Base-by-base conservation (phyloP, 768 basidiomycete species). In the Mycena sanguinolenta region DNA sequence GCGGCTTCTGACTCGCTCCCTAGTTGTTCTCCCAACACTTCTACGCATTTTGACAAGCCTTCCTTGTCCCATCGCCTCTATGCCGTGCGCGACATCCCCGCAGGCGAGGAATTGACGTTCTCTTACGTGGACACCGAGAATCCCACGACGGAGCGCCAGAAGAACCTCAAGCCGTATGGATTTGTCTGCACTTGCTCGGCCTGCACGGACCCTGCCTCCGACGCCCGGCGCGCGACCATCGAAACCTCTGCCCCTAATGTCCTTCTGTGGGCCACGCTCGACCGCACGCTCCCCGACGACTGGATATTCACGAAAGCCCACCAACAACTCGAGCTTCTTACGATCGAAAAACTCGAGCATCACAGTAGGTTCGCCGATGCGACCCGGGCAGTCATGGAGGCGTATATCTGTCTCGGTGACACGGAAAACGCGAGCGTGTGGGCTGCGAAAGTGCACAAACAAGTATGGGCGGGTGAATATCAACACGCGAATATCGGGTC, bases 81-180 rank as follows among this genome's bases (percentile, higher is more conserved):
- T 39, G 80, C 82, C 0, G 67, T 74, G 34, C 75, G 78, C 9
- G 65, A 75, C 39, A 82, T 83, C 60, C 72, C 74, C 25, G 67
- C 69, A 9, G 79, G 77, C 16, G 82, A 83, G 67, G 78, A 84
- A 62, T 70, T 84, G 36, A 78, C 80, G 28, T 73, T 73, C 62
- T 60, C 74, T 12, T 84, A 82, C 72, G 70, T 71, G 50, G 39
- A 67, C 2, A 46, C 73, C 17, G 54, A 59, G 23, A 17, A 38
- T 14, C 21, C 76, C 25, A 62, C 64, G 12, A 71, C 77, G 34
- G 59, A 73, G 55, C 80, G 84, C 23, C 71, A 78, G 46, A 65
- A 63, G 27, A 71, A 55, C 2, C 77, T 83, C 32, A 62, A 66
- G n/a, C 74, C 75, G 0, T 83, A 83, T 70, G 77, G 72, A 3